Evolutionary conservation across 2,329 filamentous ascomycete genomes (phyloP).

Genomic region (Pseudocercospora fuligena): DNA sequence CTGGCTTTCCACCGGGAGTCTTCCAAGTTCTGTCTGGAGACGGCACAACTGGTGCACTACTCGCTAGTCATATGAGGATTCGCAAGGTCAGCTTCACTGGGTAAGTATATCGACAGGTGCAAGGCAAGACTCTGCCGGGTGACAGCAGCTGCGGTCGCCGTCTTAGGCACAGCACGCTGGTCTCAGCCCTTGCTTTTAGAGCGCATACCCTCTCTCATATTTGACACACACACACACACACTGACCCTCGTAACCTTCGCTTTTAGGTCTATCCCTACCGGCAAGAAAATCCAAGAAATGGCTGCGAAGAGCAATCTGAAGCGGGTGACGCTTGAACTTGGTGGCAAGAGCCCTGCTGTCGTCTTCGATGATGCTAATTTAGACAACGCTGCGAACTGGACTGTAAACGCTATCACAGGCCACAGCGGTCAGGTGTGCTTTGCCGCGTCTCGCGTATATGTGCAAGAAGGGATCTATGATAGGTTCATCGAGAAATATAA

Average conservation of each 20-base stretch:
- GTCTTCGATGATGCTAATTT: constrained; percentile 46
- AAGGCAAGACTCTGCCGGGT: no score
- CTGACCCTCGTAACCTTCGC: no score
- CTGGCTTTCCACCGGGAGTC: constrained; percentile 66
- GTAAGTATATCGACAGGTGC: no score
- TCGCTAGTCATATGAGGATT: constrained; percentile 63
- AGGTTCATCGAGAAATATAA: constrained; percentile 25
- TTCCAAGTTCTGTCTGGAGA: constrained; percentile 64
- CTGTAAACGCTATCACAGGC: constrained; percentile 47
- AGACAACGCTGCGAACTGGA: constrained; percentile 62
- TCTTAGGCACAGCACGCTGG: no score
- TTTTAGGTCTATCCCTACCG: constrained; percentile 56
- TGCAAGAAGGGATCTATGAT: constrained; percentile 23
- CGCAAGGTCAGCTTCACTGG: constrained; percentile 48
- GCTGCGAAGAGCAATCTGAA: constrained; percentile 62
- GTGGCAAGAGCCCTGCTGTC: constrained; percentile 57
- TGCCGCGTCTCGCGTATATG: constrained; percentile 21
- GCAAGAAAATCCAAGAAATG: constrained; percentile 61
- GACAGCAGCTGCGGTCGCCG: no score
- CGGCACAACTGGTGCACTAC: constrained; percentile 62
- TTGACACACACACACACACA: no score
- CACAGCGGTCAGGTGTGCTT: constrained; percentile 24
- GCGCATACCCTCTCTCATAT: no score
- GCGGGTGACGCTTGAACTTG: constrained; percentile 57
- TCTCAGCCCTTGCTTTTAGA: no score